Base-by-base conservation (phyloP, 2,329 filamentous ascomycete genomes). In the Cytospora leucostoma region DNA sequence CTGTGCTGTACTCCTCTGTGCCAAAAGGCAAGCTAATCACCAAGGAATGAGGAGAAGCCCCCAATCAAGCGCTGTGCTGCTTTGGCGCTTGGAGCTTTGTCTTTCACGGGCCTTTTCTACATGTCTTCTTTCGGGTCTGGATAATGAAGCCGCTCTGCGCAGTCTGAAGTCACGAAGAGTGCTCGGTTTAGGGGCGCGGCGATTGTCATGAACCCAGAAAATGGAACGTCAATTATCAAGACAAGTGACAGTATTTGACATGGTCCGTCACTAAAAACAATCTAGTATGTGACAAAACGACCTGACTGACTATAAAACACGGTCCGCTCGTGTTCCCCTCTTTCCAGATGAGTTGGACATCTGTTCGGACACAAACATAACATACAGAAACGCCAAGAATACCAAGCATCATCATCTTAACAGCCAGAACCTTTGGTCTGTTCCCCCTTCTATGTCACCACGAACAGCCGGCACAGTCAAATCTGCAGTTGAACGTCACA, bases 301-400 rank as follows among this genome's bases (percentile, higher is more conserved):
- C n/a, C 44, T 1, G 5, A 6, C 44, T 1, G 5, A 6, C 38
- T 7, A 6, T 17, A n/a, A n/a, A 15, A 15, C 38, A 12, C 44
- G 27, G 27, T 27, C n/a, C n/a, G 11, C n/a, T 54, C 54, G 19
- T 33, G n/a, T 19, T 35, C 58, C 35, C 58, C 35, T 37, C 62
- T 56, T 62, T 40, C 33, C 63, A 66, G 59, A 66, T 61, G 59
- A 66, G 59, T 66, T 66, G 63, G 63, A 21, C 65, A 66, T 65
- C 63, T 66, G 59, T 51, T 61, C 19, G 57, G 55, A 50, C 50
- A 56, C 17, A 37, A 17, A 50, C 2, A 44, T 40, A 47, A 19
- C 47, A n/a, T 0, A 7, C 15, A 38, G 17, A 55, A 7, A 33
- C 17, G 40, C 17, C 40, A 6, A 44, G 19, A 44, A 8, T 2